These are phyloP conservation scores for Psilocybe subaeruginosa DNA, from an alignment of 768 basidiomycete genomes.

Conservation along the genomic window DNA sequence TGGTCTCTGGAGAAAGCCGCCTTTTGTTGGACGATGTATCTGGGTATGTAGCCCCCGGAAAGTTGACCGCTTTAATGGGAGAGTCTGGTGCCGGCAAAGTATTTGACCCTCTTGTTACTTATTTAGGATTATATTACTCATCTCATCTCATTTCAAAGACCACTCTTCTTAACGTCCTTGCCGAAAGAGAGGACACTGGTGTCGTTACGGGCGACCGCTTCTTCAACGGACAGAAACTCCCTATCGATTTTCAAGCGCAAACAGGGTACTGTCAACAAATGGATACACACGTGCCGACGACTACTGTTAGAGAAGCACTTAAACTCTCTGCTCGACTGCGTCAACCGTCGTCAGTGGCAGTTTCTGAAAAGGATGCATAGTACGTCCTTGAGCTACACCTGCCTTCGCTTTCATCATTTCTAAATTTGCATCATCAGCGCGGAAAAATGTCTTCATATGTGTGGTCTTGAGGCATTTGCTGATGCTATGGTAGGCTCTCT, in stretches of 20 bases:
- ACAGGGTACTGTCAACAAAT: conserved; percentile 88
- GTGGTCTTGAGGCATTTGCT: conserved; percentile 62
- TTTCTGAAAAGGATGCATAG: conserved; percentile 80
- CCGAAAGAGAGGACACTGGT: conserved; percentile 50
- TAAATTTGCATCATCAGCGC: conserved; percentile 27
- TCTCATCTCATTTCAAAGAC: conserved; percentile 35
- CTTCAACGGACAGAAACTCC: conserved; percentile 57
- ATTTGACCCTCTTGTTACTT: conserved; percentile 29
- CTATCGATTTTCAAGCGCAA: conserved; percentile 65
- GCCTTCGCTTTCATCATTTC: background rate
- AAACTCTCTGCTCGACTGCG: conserved; percentile 80
- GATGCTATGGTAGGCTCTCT: conserved; percentile 71
- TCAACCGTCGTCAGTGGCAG: conserved; percentile 66
- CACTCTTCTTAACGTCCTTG: conserved; percentile 60
- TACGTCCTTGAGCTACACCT: conserved; percentile 35
- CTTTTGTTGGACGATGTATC: conserved; percentile 71
- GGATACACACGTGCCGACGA: conserved; percentile 75
- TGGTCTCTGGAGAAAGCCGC: conserved; percentile 47
- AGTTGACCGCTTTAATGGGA: conserved; percentile 79
- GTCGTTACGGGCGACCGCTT: conserved; percentile 53
- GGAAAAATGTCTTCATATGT: conserved; percentile 59
- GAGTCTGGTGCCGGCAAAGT: conserved; percentile 51
- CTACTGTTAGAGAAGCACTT: conserved; percentile 82
- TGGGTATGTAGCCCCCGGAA: conserved; percentile 83
- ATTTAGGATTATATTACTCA: background rate